These are phyloP conservation scores for Rhynchosporium secalis DNA, from an alignment of 2,329 filamentous ascomycete genomes.

Conservation along the genomic window DNA sequence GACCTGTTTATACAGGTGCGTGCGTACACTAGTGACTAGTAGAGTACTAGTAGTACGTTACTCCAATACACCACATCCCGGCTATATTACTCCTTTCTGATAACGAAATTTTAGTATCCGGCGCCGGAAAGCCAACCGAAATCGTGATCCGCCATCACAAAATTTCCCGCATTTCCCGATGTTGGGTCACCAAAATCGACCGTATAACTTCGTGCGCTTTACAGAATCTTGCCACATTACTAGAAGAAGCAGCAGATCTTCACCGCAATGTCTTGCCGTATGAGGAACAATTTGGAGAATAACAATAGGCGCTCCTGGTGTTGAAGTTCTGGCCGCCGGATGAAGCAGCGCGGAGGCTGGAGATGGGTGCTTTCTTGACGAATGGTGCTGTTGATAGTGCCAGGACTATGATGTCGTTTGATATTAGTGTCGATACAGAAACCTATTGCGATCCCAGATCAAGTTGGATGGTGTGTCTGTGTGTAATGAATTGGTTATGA, in stretches of 20 bases:
- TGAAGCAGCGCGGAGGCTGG: neutral
- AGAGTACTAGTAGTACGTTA: no score
- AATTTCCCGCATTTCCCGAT: neutral
- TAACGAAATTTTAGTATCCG: no score
- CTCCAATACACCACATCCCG: no score
- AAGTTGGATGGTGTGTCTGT: no score
- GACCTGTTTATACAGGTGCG: no score
- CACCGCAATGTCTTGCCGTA: neutral
- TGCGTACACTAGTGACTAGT: no score
- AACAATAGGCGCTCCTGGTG: conserved; percentile 7
- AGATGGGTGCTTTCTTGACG: neutral
- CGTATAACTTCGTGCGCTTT: conserved; percentile 3
- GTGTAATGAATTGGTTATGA: no score
- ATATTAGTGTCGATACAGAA: no score
- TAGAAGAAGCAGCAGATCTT: neutral
- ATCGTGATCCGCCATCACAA: neutral
- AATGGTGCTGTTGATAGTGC: conserved; percentile 6
- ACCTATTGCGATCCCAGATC: no score
- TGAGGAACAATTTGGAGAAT: neutral
- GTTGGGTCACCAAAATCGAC: neutral
- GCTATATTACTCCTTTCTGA: no score
- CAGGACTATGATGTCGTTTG: neutral
- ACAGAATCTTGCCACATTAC: conserved; percentile 2
- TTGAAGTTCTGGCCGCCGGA: conserved; percentile 6
- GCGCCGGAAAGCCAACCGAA: no score